Evolutionary conservation across 2,329 filamentous ascomycete species (phyloP).

Genomic region (Eurotiales sp.): DNA sequence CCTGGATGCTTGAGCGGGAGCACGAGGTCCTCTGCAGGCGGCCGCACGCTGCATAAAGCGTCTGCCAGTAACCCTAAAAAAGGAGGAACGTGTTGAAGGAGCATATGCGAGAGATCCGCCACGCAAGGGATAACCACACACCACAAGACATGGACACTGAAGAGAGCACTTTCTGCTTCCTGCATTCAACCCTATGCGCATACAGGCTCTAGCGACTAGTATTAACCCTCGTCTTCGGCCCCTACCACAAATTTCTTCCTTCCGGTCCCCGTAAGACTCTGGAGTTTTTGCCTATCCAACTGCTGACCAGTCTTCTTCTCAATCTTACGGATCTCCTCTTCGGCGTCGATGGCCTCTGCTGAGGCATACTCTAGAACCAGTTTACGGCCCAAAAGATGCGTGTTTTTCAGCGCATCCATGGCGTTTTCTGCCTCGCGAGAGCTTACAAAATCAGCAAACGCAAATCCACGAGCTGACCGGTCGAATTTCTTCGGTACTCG

Average conservation of each 20-base stretch:
- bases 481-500: constrained; percentile 95
- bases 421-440: constrained; percentile 86
- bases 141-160: constrained; percentile 12
- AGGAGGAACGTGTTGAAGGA: constrained; percentile 31
- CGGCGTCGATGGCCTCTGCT: constrained; percentile 82
- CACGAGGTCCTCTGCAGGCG: constrained; percentile 26
- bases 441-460: constrained; percentile 93
- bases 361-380: constrained; percentile 90
- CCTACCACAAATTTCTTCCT: constrained; percentile 85
- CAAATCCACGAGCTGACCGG: constrained; percentile 82
- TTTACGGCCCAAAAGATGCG: constrained; percentile 84
- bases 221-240: constrained; percentile 57
- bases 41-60: constrained; percentile 14
- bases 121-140: constrained; percentile 33
- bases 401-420: constrained; percentile 84
- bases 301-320: constrained; percentile 91
- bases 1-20: constrained; percentile 17
- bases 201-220: constrained; percentile 22
- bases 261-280: constrained; percentile 77
- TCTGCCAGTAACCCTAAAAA: constrained; percentile 18
- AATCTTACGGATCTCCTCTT: constrained; percentile 96
- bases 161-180: constrained; percentile 14
- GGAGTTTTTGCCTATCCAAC: constrained; percentile 83
- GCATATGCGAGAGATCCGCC: constrained; percentile 17
- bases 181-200: constrained; percentile 23